Base-by-base conservation (phyloP, 352 stramenopile genomes). In the Phytophthora agathidicida region DNA sequence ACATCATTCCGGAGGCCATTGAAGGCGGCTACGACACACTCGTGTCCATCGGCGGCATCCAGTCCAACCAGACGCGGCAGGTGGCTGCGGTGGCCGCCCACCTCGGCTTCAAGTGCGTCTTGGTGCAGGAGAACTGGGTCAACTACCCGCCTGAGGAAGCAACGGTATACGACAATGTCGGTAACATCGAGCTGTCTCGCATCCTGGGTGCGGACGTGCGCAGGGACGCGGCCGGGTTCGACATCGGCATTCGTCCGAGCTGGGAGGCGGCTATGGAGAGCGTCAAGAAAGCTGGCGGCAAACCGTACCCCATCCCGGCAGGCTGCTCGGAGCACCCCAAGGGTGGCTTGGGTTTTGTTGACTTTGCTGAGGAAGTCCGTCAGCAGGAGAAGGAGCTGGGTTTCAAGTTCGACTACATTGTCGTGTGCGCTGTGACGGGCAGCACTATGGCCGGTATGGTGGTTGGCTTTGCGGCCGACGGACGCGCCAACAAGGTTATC, bases 381-480 rank as follows among this genome's bases (percentile, higher is more conserved):
- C 28, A 54, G 13, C 65, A 74, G 42, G 65, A 74, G 53, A 74
- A 68, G 38, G 65, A 74, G 33, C 23, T 74, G 10, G 65, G 65
- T 26, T 71, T 74, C 26, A 67, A 67, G 35, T 74, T 74, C 45
- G 65, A 74, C 45, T 74, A 74, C 32, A 50, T 74, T 31, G 60
- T 74, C 37, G 65, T 74, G 33, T 74, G 65, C 11, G 60, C 65
- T 23, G 65, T 74, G 27, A 74, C 65, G n/a, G 65, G 65, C 32
- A 74, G 65, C 33, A 74, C 65, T 7, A 74, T 74, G 65, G 65
- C 44, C 4, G 65, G 65, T n/a, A 74, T 74, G 65, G 65, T 74
- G 17, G 65, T 74, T 11, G 65, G 65, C 13, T 74, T 74, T 28
- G 65, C 65, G 7, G 65, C 53, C 4, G 60, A 74, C 27, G 65